Base-by-base conservation (phyloP, 495 filamentous ascomycete genomes). In the Filosporella fistucella region DNA sequence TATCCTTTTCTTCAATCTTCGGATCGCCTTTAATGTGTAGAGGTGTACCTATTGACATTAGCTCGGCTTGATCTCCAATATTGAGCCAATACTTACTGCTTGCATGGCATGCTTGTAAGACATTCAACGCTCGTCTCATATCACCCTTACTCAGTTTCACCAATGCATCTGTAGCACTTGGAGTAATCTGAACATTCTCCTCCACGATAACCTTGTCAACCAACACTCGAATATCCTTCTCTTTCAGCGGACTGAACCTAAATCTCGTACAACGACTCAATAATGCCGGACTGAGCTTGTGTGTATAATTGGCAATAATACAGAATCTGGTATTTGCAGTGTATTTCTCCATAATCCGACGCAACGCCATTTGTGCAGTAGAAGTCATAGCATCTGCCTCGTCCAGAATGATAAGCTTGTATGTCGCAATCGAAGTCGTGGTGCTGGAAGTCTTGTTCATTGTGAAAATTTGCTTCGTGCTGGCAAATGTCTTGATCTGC, bases 271-370 rank as follows among this genome's bases (percentile, higher is more conserved):
- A 99, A 52, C 93, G 74, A 24, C 90, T 96, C 14, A 99, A 76
- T 7, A 99, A 72, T 0, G 93, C 93, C 0, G 93, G 91, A 5
- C 88, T 91, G n/a, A 99, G 81, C 64, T 97, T 99, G 69, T 99
- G 93, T 24, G 93, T 95, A 63, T 99, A 99, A 66, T 99, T 99
- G 56, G 94, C 94, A 48, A 99, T 96, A 57, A 99, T 89, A 68
- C 91, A 96, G 67, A 99, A 99, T 42, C 93, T 78, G 0, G 93
- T 96, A 68, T 99, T 97, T 49, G 90, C 88, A 0, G 93, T 99
- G 68, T 97, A 99, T 65, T 94, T 93, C 62, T 99, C 93, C 94
- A 99, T 99, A 47, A 99, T 99, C 34, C 93, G 71, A 52, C 93
- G 81, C 22, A 99, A 75, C 0, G 93, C 93, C 90, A 97, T 99